Evolutionary conservation across 1,284 basidiomycete species (phyloP), one percentile per base, ranked within the genome.

Genomic region (Sanghuangporus weigelae): DNA sequence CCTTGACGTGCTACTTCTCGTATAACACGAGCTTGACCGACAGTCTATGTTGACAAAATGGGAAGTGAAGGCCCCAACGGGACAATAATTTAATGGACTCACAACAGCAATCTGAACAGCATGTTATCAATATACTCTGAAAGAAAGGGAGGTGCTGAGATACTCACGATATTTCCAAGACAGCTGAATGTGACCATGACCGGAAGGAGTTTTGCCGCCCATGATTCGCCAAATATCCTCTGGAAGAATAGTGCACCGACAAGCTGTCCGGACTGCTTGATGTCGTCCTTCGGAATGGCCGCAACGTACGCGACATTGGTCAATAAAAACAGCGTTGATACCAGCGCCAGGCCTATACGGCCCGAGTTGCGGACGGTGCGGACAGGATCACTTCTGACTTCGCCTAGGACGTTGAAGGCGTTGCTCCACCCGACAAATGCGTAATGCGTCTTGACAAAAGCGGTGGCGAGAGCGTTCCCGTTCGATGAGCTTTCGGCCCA

Each of bases 171-270:
- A 61, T 78, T 79, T 6, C 78, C 78, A 23, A 79, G 74, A 53
- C 75, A 76, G 60, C 77, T 78, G n/a, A 80, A 65, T 2, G 77
- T 75, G 19, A 81, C 73, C 56, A 81, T 71, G 19, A 76, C 72
- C 38, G 76, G 77, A 26, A 81, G 72, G 2, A 77, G 73, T 59
- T 75, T 73, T 14, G 76, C 72, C 23, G 75, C 73, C 55, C 71
- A 72, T 14, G 71, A 73, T 35, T 71, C 72, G 0, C 82, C 81
- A 65, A 83, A 84, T 39, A 84, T 80, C 54, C 77, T 75, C 16
- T 73, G 66, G 70, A 84, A 83, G 72, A 83, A 84, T 38, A 78
- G 69, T 8, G 78, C 78, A 2, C 81, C 83, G 16, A 82, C 76
- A 14, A 82, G 74, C 63, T 81, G 74, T 8, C 76, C 74, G 0